phyloP scores from a whole-genome alignment of 1,284 basidiomycete species.

The Ustilago xerochloae region DNA sequence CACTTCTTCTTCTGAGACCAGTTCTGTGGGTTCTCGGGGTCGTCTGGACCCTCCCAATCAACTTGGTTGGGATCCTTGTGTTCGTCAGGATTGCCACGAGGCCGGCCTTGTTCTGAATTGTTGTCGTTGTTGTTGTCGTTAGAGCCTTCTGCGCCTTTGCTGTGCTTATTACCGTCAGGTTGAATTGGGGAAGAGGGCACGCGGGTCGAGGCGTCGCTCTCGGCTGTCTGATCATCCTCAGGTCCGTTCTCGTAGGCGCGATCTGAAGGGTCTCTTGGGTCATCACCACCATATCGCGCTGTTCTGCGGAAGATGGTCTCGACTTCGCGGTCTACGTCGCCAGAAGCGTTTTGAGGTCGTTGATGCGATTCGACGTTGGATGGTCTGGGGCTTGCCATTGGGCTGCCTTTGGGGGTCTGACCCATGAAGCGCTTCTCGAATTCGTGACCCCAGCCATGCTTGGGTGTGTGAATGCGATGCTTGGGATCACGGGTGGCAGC shows the following conservation, averaged over 20 bases:
- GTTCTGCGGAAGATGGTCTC: conserved; percentile 30
- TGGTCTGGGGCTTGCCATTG: not conserved
- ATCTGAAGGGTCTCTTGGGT: conserved; percentile 35
- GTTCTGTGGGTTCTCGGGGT: conserved; percentile 56
- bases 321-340: conserved; percentile 19
- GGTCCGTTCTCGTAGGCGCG: conserved; percentile 11
- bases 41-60: conserved; percentile 41
- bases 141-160: not conserved
- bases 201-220: conserved; percentile 20
- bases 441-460: conserved; percentile 37
- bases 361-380: conserved; percentile 2
- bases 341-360: not conserved
- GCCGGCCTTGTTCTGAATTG: conserved; percentile 24
- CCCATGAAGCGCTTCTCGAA: conserved; percentile 20
- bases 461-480: conserved; percentile 20
- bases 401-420: conserved; percentile 27
- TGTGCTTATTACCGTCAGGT: not conserved
- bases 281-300: conserved; percentile 34
- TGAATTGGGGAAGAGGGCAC: conserved; percentile 28
- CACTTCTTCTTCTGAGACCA: conserved; percentile 50
- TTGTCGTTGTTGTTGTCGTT: conserved; percentile 2
- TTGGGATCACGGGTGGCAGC: not conserved
- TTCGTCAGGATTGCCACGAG: conserved; percentile 34
- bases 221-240: not conserved
- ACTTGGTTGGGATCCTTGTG: conserved; percentile 34